Evolutionary conservation across 257 asterid genomes (phyloP).

Genomic region (Apocynum venetum): DNA sequence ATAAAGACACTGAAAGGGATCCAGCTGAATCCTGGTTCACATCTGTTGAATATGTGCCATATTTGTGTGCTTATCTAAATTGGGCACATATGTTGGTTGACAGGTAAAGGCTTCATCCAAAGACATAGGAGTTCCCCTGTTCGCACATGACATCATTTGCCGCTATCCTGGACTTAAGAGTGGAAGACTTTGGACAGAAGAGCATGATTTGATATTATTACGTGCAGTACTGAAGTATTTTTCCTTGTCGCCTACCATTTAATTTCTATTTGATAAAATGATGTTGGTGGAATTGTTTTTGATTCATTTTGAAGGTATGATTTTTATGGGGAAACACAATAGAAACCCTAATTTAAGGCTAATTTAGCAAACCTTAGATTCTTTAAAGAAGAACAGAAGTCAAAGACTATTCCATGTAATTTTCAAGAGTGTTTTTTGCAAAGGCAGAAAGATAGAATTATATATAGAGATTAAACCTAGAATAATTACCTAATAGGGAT

Average conservation of each 20-base stretch:
- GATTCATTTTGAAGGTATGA: too few species aligned
- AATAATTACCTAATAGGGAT: too few species aligned
- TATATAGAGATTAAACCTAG: too few species aligned
- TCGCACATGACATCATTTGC: slow-evolving; percentile 57
- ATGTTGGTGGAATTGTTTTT: too few species aligned
- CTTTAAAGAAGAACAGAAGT: too few species aligned
- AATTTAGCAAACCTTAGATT: too few species aligned
- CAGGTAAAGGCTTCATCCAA: slow-evolving; percentile 58
- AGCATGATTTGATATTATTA: slow-evolving; percentile 70
- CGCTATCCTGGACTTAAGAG: slow-evolving; percentile 79
- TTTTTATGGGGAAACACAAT: too few species aligned
- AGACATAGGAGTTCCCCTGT: slow-evolving; percentile 48
- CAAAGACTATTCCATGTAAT: too few species aligned
- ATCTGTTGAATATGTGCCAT: neutral
- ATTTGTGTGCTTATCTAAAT: neutral
- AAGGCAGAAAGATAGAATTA: too few species aligned
- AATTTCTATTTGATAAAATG: neutral
- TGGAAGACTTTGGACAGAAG: slow-evolving; percentile 86
- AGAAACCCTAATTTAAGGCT: too few species aligned
- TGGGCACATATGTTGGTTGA: neutral
- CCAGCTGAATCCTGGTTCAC: neutral
- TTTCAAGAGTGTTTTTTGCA: too few species aligned
- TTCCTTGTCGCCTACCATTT: slow-evolving; percentile 14
- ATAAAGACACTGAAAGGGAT: neutral
- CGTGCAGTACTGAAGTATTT: slow-evolving; percentile 77